Percentiles rank a stretch among this genome's conserved stretches.
phyloP scores from a whole-genome alignment of 2,329 filamentous ascomycete genomes.

The Chaetomiaceae sp. region DNA sequence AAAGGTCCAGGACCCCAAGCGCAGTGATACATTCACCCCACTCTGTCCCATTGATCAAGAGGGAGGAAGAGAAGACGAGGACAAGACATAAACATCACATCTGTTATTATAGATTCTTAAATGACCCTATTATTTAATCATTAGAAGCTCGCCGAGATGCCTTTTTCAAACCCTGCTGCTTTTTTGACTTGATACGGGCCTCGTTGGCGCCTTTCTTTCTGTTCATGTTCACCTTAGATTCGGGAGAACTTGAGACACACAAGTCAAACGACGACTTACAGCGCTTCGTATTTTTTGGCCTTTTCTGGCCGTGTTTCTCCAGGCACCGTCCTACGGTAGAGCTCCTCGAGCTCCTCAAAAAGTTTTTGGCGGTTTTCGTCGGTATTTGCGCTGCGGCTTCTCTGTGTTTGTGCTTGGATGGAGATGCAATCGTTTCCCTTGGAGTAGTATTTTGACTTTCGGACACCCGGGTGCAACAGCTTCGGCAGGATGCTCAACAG shows the following conservation, averaged over 20 bases:
- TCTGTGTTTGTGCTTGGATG: conserved; percentile 51
- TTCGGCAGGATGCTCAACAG: conserved; percentile 43
- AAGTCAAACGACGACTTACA: conserved; percentile 25
- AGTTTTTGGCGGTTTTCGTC: conserved; percentile 45
- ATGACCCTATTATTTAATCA: conserved; percentile 9
- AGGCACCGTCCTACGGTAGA: conserved; percentile 25
- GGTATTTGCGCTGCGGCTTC: conserved; percentile 48
- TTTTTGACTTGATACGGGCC: conserved; percentile 23
- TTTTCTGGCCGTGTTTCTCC: conserved; percentile 24
- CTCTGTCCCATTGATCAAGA: neutral
- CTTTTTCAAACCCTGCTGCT: conserved; percentile 24
- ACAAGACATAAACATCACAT: too few relatives aligned
- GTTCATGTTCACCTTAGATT: too few relatives aligned
- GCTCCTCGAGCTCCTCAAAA: conserved; percentile 26
- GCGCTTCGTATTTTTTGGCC: conserved; percentile 23
- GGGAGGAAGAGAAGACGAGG: too few relatives aligned
- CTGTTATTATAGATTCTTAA: too few relatives aligned
- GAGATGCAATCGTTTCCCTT: conserved; percentile 47
- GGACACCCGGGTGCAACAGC: conserved; percentile 42
- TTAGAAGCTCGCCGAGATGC: conserved; percentile 13
- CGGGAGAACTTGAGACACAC: too few relatives aligned
- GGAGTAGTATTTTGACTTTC: conserved; percentile 52
- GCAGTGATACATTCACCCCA: neutral
- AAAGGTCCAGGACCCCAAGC: too few relatives aligned
- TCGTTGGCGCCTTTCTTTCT: conserved; percentile 25